Conservation (phyloP, 768 basidiomycete genomes). For the Sarcodon sp. region DNA sequence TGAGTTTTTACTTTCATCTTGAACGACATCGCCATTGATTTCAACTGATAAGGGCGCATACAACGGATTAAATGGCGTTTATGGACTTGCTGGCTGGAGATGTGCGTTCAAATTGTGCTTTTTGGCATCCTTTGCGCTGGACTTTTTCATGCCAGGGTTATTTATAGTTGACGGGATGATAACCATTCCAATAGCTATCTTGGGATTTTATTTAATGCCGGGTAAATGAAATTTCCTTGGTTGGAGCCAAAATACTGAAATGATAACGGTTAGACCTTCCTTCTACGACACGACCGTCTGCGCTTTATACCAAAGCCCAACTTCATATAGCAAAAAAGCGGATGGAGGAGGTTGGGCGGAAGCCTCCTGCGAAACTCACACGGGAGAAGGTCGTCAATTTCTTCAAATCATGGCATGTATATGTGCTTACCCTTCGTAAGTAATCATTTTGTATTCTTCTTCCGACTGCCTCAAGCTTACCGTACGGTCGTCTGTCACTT, state of each 20-base stretch:
- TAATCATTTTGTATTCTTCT: neutral
- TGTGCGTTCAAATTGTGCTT: conserved; percentile 11
- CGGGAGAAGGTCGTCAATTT: conserved; percentile 21
- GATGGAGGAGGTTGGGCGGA: conserved; percentile 20
- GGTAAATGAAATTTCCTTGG: conserved; percentile 8
- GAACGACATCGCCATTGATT: neutral
- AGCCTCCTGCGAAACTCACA: conserved; percentile 20
- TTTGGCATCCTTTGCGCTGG: neutral
- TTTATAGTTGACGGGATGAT: conserved; percentile 31
- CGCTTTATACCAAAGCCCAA: conserved; percentile 19
- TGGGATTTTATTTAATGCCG: conserved; percentile 25
- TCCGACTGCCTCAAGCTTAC: neutral
- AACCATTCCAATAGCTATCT: conserved; percentile 22
- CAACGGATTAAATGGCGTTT: conserved; percentile 20
- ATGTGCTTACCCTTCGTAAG: conserved; percentile 19
- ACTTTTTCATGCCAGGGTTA: conserved; percentile 15
- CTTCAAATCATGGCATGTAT: conserved; percentile 25
- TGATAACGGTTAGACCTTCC: conserved; percentile 16
- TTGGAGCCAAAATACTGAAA: neutral
- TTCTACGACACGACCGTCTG: conserved; percentile 19
- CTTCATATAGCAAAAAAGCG: conserved; percentile 19
- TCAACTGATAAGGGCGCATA: conserved; percentile 18
- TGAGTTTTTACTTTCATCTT: conserved; percentile 4
- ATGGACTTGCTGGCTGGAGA: conserved; percentile 27
- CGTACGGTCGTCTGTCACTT: neutral